phyloP scores from a whole-genome alignment of 140 eudicot species.

The Ambrosia hybrid region DNA sequence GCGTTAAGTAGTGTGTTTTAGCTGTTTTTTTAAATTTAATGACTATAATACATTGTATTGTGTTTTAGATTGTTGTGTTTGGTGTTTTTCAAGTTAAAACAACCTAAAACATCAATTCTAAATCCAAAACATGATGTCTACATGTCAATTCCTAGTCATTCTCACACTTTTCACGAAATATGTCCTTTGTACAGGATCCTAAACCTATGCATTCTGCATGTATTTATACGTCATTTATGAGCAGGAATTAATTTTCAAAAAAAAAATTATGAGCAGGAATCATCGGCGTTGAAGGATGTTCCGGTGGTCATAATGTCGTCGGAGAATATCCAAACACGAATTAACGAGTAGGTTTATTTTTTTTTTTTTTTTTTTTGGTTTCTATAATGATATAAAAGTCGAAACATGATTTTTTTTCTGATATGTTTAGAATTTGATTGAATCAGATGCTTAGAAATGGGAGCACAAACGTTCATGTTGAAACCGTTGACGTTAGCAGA shows the following conservation, averaged over 20 bases:
- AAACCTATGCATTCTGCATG: background rate
- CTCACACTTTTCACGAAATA: too few species aligned
- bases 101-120: too few species aligned
- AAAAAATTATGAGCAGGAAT: slow-evolving; percentile 50
- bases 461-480: slow-evolving; percentile 73
- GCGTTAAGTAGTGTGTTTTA: too few species aligned
- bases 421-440: background rate
- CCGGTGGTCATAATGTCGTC: slow-evolving; percentile 88
- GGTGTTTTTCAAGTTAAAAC: too few species aligned
- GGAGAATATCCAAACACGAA: slow-evolving; percentile 76
- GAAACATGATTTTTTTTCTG: background rate
- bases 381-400: background rate
- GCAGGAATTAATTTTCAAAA: slow-evolving; percentile 48
- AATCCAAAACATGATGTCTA: too few species aligned
- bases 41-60: too few species aligned
- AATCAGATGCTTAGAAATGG: slow-evolving; percentile 74
- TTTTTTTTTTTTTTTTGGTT: background rate
- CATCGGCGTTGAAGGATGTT: slow-evolving; percentile 62
- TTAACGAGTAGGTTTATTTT: slow-evolving; percentile 45
- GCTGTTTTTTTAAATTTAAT: too few species aligned
- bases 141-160: too few species aligned
- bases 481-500: slow-evolving; percentile 77
- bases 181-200: too few species aligned
- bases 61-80: too few species aligned
- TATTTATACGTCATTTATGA: background rate